phyloP scores from a whole-genome alignment of 2,329 filamentous ascomycete genomes.

The Tolypocladium amazonense region DNA sequence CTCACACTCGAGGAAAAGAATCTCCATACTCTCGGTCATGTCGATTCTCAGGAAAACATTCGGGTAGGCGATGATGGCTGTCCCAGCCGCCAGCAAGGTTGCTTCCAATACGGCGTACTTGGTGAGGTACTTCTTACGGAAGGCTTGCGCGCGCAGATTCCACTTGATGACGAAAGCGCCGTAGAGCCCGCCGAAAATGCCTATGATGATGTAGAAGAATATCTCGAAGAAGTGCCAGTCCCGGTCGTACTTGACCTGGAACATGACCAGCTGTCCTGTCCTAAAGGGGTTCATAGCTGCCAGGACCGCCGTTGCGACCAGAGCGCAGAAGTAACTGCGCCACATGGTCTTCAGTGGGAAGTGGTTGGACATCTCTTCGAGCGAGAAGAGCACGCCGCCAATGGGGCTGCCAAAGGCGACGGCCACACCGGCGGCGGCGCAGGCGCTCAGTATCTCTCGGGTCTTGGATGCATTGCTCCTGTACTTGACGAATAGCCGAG shows the following conservation, averaged over 20 bases:
- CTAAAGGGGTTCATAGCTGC: conserved; percentile 96
- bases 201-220: conserved; percentile 83
- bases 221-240: conserved; percentile 98
- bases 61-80: conserved; percentile 89
- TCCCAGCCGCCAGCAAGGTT: conserved; percentile 69
- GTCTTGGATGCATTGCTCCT: conserved; percentile 86
- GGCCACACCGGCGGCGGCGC: conserved; percentile 86
- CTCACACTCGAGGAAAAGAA: conserved; percentile 88
- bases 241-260: conserved; percentile 90
- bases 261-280: conserved; percentile 97
- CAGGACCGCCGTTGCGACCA: conserved; percentile 87
- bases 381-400: conserved; percentile 87
- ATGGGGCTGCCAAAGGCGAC: conserved; percentile 97
- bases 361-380: conserved; percentile 95
- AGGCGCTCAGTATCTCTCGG: conserved; percentile 87
- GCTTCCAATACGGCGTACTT: conserved; percentile 81
- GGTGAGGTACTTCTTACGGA: conserved; percentile 83
- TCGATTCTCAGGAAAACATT: conserved; percentile 94
- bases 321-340: conserved; percentile 94
- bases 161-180: conserved; percentile 97
- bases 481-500: conserved; percentile 86
- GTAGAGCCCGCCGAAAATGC: conserved; percentile 88
- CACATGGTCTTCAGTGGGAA: conserved; percentile 97
- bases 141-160: conserved; percentile 84
- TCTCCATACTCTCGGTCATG: conserved; percentile 99